Evolutionary conservation across 805 yeast genomes (phyloP).

Genomic region (Myxozyma neotropica): DNA sequence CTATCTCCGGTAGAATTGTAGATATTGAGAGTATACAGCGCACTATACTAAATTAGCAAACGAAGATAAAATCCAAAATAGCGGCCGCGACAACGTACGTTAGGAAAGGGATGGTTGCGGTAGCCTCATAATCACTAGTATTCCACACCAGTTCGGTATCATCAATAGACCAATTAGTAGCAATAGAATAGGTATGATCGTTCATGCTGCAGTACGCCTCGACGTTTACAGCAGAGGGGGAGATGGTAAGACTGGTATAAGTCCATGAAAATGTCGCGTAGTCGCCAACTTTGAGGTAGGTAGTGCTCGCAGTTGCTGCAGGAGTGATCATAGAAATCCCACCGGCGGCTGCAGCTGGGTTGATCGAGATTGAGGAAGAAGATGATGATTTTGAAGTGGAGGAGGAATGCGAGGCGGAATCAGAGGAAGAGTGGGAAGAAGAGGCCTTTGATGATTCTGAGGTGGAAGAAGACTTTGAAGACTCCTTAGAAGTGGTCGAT

Average conservation of each 20-base stretch:
- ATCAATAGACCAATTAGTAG: slow-evolving; percentile 40
- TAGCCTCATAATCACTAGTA: slow-evolving; percentile 40
- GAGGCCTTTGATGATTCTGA: not conserved
- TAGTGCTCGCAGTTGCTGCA: slow-evolving; percentile 39
- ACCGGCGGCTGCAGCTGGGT: slow-evolving; percentile 44
- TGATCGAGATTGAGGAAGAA: slow-evolving; percentile 40
- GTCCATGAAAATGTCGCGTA: slow-evolving; percentile 48
- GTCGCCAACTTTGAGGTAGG: slow-evolving; percentile 46
- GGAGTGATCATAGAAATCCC: slow-evolving; percentile 44
- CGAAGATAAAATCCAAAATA: not conserved
- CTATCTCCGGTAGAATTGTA: slow-evolving; percentile 42
- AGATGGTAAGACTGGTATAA: slow-evolving; percentile 43
- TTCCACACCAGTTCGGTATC: slow-evolving; percentile 44
- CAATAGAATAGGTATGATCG: slow-evolving; percentile 44
- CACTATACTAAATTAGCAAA: slow-evolving; percentile 39
- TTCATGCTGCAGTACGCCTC: slow-evolving; percentile 46
- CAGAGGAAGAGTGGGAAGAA: not conserved
- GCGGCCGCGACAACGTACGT: no score
- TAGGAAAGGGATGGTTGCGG: slow-evolving; percentile 27
- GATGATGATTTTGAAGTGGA: slow-evolving; percentile 14
- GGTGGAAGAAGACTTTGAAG: not conserved
- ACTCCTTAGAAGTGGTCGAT: not conserved
- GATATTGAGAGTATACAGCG: slow-evolving; percentile 45
- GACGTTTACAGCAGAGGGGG: slow-evolving; percentile 45
- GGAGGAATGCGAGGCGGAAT: not conserved